Evolutionary conservation across 176 grass and related monocot species (phyloP).

Genomic region (Rhynchospora breviuscula): DNA sequence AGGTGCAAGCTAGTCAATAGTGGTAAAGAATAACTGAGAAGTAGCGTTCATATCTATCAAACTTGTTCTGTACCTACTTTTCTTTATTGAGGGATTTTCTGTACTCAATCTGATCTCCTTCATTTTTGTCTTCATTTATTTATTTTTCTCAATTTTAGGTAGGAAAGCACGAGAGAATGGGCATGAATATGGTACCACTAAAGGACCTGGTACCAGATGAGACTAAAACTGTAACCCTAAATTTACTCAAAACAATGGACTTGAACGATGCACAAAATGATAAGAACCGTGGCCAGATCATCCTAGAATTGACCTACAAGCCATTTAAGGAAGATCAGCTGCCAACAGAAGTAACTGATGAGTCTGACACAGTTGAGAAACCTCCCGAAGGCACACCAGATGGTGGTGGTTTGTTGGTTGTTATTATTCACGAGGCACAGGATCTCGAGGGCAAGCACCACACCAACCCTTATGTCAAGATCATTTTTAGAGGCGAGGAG

Average conservation of each 20-base stretch:
- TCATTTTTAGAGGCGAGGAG: slow-evolving; percentile 76
- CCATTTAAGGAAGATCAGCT: slow-evolving; percentile 83
- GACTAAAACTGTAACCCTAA: slow-evolving; percentile 50
- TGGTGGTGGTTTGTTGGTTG: slow-evolving; percentile 74
- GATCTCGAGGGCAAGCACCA: slow-evolving; percentile 95
- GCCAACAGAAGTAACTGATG: slow-evolving; percentile 33
- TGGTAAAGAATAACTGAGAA: background rate
- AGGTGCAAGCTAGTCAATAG: background rate
- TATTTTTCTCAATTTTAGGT: slow-evolving; percentile 46
- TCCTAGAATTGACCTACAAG: slow-evolving; percentile 62
- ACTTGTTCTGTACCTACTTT: too few relatives aligned
- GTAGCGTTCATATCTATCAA: background rate
- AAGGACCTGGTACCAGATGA: slow-evolving; percentile 64
- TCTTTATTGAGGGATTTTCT: too few relatives aligned
- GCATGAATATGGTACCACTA: slow-evolving; percentile 54
- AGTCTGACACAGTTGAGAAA: slow-evolving; percentile 38
- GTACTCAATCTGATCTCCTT: background rate
- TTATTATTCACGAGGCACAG: slow-evolving; percentile 75
- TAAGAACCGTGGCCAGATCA: slow-evolving; percentile 65
- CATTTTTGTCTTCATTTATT: background rate
- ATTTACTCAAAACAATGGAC: slow-evolving; percentile 69
- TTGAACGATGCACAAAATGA: slow-evolving; percentile 62
- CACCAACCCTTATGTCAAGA: slow-evolving; percentile 72
- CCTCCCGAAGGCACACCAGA: slow-evolving; percentile 56
- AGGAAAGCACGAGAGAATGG: slow-evolving; percentile 80